Evolutionary conservation across 2,329 filamentous ascomycete genomes (phyloP).

Genomic region (Rhynchosporium graminicola): DNA sequence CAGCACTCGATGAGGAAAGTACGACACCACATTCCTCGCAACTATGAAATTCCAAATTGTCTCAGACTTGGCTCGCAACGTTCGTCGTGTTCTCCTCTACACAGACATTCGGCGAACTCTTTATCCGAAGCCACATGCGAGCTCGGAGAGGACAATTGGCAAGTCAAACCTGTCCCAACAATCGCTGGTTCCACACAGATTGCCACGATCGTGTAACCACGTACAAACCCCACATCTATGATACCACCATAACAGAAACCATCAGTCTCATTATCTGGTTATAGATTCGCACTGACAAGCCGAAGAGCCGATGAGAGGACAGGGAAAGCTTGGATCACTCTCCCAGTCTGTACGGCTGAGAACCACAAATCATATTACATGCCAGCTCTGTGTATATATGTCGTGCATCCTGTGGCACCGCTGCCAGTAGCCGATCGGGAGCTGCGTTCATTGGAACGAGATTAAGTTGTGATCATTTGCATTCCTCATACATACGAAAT

Average conservation of each 20-base stretch:
- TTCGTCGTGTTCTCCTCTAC: not conserved
- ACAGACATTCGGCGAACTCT: constrained; percentile 6
- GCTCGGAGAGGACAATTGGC: not conserved
- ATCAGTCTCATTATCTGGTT: not conserved
- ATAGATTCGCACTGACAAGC: not conserved
- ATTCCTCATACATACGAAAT: not conserved
- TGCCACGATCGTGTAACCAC: not conserved
- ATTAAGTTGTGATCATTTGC: not conserved
- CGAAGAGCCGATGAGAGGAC: not conserved
- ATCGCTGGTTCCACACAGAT: not conserved
- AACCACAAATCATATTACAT: not conserved
- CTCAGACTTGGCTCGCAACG: not conserved
- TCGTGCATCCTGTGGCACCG: not conserved
- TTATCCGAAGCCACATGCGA: not conserved
- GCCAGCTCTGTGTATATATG: not conserved
- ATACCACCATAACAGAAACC: not conserved
- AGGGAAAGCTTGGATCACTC: not conserved
- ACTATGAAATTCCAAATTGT: not conserved
- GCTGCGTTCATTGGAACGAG: constrained; percentile 1
- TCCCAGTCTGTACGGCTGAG: not conserved
- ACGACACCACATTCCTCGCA: not conserved
- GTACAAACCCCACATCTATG: constrained; percentile 2
- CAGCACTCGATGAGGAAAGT: not conserved
- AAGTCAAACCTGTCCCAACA: constrained; percentile 6
- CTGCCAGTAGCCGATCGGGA: not conserved